Conservation (phyloP, 176 grass and related monocot genomes). For the Ampelocalamus luodianensis region DNA sequence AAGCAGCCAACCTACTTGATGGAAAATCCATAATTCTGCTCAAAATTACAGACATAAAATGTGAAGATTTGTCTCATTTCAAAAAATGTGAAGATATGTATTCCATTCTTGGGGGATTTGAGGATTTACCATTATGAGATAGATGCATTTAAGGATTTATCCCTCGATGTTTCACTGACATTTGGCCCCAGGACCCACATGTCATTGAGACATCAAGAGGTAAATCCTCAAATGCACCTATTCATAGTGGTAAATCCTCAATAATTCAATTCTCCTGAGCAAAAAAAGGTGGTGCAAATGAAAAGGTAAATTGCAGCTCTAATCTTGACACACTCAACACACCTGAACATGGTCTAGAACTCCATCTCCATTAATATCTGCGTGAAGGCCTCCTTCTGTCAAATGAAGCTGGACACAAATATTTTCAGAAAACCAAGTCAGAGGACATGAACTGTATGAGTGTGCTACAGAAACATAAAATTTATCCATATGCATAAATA, state of each 20-base stretch:
- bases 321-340: constrained; percentile 19
- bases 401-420: constrained; percentile 75
- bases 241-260: no score
- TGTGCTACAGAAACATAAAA: constrained; percentile 22
- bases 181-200: no score
- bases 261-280: background rate
- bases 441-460: background rate
- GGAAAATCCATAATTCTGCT: background rate
- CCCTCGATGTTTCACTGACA: no score
- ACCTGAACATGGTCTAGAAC: constrained; percentile 99
- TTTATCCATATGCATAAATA: constrained; percentile 17
- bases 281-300: background rate
- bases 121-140: no score
- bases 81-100: background rate
- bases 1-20: background rate
- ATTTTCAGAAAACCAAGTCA: constrained; percentile 17
- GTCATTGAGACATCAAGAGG: no score
- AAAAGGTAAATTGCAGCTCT: background rate
- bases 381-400: constrained; percentile 94
- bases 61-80: background rate
- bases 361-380: constrained; percentile 96
- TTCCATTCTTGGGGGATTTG: no score
- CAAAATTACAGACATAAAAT: constrained; percentile 5
- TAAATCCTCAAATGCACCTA: no score
- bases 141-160: no score